phyloP scores from a whole-genome alignment of 2,329 filamentous ascomycete genomes.

The Xenosphaeropsis pyriputrescens region DNA sequence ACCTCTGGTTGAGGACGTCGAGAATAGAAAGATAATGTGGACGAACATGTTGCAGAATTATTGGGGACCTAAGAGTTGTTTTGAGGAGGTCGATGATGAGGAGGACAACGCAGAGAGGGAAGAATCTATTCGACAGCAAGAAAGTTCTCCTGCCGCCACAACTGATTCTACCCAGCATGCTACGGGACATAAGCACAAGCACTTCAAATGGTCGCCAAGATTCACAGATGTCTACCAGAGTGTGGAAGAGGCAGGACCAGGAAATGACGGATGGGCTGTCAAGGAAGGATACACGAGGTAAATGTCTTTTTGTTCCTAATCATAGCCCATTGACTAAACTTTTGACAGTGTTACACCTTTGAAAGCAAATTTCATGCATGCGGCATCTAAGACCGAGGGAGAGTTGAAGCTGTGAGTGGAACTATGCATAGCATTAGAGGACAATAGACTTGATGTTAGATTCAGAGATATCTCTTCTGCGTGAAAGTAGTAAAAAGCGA shows the following conservation, averaged over 20 bases:
- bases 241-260: constrained; percentile 64
- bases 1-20: constrained; percentile 65
- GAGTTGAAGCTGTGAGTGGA: constrained; percentile 75
- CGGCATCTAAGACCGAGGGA: constrained; percentile 43
- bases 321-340: constrained; percentile 6
- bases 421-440: constrained; percentile 18
- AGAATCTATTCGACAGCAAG: constrained; percentile 60
- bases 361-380: constrained; percentile 85
- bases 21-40: constrained; percentile 59
- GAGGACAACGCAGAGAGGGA: constrained; percentile 50
- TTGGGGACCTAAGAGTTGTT: constrained; percentile 76
- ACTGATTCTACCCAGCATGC: constrained; percentile 16
- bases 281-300: constrained; percentile 78
- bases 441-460: constrained; percentile 17
- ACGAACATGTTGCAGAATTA: constrained; percentile 82
- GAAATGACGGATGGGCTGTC: constrained; percentile 89
- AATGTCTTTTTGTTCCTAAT: constrained; percentile 11
- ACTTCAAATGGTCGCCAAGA: constrained; percentile 88
- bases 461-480: constrained; percentile 9
- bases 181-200: constrained; percentile 53
- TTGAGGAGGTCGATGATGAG: constrained; percentile 60
- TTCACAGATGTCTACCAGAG: constrained; percentile 80
- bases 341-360: constrained; percentile 65
- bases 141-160: constrained; percentile 25
- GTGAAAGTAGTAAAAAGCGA: constrained; percentile 1